Conservation (phyloP, 2,329 filamentous ascomycete genomes). For the Dactylellina drechsleri region DNA sequence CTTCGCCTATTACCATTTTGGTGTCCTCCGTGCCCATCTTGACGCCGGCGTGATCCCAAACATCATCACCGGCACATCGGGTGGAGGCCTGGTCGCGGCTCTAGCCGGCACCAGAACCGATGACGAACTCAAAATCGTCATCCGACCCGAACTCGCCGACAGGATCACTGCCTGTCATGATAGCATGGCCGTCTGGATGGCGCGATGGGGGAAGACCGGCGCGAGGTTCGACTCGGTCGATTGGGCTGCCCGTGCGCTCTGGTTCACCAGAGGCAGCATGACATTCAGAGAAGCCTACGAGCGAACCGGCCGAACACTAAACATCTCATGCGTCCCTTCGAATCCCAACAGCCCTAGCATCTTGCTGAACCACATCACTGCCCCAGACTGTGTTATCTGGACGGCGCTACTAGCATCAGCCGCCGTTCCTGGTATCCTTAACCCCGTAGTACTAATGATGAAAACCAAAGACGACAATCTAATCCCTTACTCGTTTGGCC, state of each 20-base stretch:
- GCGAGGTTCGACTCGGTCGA: slow-evolving; percentile 93
- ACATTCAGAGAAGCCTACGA: slow-evolving; percentile 96
- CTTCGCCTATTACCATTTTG: slow-evolving; percentile 91
- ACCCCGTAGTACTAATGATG: slow-evolving; percentile 92
- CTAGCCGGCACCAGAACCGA: slow-evolving; percentile 89
- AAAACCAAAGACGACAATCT: slow-evolving; percentile 81
- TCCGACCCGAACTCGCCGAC: slow-evolving; percentile 85
- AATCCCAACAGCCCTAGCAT: slow-evolving; percentile 80
- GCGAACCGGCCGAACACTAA: slow-evolving; percentile 90
- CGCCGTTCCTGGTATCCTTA: slow-evolving; percentile 93
- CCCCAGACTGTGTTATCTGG: slow-evolving; percentile 98
- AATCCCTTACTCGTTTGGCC: slow-evolving; percentile 91
- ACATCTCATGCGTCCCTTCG: slow-evolving; percentile 93
- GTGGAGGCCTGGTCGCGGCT: slow-evolving; percentile 87
- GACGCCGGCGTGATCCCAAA: slow-evolving; percentile 87
- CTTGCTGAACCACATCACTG: slow-evolving; percentile 92
- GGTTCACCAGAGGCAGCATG: slow-evolving; percentile 90
- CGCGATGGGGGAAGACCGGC: slow-evolving; percentile 89
- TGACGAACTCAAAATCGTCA: slow-evolving; percentile 83
- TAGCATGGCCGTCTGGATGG: slow-evolving; percentile 73
- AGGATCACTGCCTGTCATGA: slow-evolving; percentile 89
- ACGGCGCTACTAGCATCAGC: slow-evolving; percentile 94
- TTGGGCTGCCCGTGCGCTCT: slow-evolving; percentile 84
- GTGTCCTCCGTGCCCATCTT: slow-evolving; percentile 86
- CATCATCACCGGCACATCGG: slow-evolving; percentile 95